A percentile compares a stretch with the other conserved stretches of the same genome.
Conservation (phyloP, 805 yeast species). For the Myxozyma udenii region DNA sequence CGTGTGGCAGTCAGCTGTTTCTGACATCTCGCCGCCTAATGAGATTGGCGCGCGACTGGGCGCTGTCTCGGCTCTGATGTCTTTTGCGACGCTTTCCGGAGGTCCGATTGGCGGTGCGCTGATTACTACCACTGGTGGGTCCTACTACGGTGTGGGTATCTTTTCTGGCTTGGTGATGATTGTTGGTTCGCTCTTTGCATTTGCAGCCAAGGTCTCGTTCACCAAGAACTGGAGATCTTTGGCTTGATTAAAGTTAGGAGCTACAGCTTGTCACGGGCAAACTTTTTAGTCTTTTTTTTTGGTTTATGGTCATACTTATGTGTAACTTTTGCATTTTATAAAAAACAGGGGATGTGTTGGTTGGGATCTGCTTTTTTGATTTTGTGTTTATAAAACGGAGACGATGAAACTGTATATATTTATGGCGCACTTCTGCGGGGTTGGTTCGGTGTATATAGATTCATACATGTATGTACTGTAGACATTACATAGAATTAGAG, state of each 20-base stretch:
- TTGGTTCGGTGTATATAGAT: too few species aligned
- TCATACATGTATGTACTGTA: too few species aligned
- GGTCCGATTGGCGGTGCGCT: constrained; percentile 37
- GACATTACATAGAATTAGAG: too few species aligned
- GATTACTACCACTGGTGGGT: constrained; percentile 17
- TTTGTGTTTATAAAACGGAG: too few species aligned
- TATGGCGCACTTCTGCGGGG: too few species aligned
- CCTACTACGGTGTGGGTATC: constrained; percentile 23
- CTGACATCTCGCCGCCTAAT: constrained; percentile 30
- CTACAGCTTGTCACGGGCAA: too few species aligned
- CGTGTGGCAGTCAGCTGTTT: constrained; percentile 37
- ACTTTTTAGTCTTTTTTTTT: too few species aligned
- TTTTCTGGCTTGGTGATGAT: constrained; percentile 24
- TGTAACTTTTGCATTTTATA: too few species aligned
- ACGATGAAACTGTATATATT: too few species aligned
- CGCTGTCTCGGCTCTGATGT: constrained; percentile 52
- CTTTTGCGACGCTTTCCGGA: constrained; percentile 45
- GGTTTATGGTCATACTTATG: too few species aligned
- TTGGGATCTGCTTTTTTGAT: too few species aligned
- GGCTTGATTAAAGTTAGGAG: constrained; percentile 1
- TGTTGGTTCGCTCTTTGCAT: constrained; percentile 8
- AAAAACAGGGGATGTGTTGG: too few species aligned
- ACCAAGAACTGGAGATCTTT: background rate
- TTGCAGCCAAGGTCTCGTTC: constrained; percentile 4
- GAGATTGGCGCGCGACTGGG: constrained; percentile 52